Base-by-base conservation (phyloP, 257 asterid species). In the Salvia rosmarinus region DNA sequence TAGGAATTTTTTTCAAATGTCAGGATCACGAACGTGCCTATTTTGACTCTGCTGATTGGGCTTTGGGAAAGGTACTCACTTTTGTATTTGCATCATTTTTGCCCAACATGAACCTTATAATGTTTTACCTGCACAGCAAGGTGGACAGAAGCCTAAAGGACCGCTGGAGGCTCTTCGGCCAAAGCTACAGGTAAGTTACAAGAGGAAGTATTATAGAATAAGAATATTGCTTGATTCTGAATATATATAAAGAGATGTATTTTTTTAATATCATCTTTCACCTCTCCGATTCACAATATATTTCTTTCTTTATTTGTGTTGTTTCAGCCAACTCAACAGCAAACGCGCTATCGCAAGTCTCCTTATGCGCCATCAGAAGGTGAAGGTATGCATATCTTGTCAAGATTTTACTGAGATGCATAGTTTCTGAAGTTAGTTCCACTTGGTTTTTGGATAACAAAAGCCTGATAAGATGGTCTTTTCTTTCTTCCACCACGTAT, bases 21-120 rank as follows among this genome's bases (percentile, higher is more conserved):
- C 86, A 95, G 99, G 99, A 95, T 79, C 99, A 95, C 46, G 99
- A 95, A 67, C 98, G 98, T 64, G 99, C 99, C 56, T 95, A 87
- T 82, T 95, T 95, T 77, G 99, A 95, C 81, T 95, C 99, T 79
- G 99, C 99, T 80, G 99, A 95, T 71, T 95, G 99, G 99, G 99
- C 99, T 80, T 81, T 95, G 78, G 96, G 96, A 60, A 95, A 95
- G 99, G 99, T 95, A 82, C 28, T 75, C 51, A 17, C 16, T 55
- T 70, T 73, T 35, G 17, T 75, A 42, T 57, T 35, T 47, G 30
- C 69, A 32, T 17, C 40, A 35, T 23, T 25, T 62, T 56, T 35
- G 65, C 51, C 50, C 9, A 72, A 46, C 35, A n/a, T 46, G 10
- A 62, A 54, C 57, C 44, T 65, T 35, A 17, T 72, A 20, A 47